Evolutionary conservation across 2,329 filamentous ascomycete genomes (phyloP).

Genomic region (Aspergillus caelatus): DNA sequence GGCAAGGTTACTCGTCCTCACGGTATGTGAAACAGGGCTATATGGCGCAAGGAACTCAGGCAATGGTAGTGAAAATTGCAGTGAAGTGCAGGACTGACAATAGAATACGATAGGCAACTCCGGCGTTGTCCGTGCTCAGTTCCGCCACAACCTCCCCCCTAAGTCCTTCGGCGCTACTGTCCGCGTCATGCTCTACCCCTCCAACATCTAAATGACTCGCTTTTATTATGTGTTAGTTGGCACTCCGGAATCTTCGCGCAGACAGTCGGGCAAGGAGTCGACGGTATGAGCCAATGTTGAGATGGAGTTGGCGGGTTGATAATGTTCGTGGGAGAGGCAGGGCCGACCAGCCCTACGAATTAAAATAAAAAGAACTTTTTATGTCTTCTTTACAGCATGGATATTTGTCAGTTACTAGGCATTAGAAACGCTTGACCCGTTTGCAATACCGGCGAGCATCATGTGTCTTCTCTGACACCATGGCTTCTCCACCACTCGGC

Average conservation of each 20-base stretch:
- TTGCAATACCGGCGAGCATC: constrained; percentile 25
- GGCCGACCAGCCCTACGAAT: constrained; percentile 43
- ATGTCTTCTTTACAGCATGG: constrained; percentile 31
- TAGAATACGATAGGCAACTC: constrained; percentile 73
- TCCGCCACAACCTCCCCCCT: constrained; percentile 91
- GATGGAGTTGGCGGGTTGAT: constrained; percentile 45
- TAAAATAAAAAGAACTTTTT: constrained; percentile 36
- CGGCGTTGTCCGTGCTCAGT: constrained; percentile 96
- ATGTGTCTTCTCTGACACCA: constrained; percentile 32
- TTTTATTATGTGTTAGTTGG: constrained; percentile 38
- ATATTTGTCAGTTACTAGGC: constrained; percentile 31
- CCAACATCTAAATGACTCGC: constrained; percentile 76
- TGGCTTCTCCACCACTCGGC: constrained; percentile 37
- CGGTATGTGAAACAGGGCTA: constrained; percentile 60
- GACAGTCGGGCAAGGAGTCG: constrained; percentile 42
- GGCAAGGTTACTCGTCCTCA: constrained; percentile 96
- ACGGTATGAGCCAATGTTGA: constrained; percentile 42
- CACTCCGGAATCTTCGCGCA: constrained; percentile 40
- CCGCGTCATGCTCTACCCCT: constrained; percentile 97
- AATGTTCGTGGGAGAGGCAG: constrained; percentile 45
- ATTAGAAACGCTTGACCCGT: constrained; percentile 30
- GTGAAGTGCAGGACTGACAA: constrained; percentile 11
- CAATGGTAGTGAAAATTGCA: background rate
- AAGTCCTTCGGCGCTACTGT: constrained; percentile 96
- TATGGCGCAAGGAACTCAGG: constrained; percentile 7